Percentiles rank a stretch among this genome's conserved stretches.
Conservation (phyloP, 495 filamentous ascomycete species). For the Podospora pseudoanserina region DNA sequence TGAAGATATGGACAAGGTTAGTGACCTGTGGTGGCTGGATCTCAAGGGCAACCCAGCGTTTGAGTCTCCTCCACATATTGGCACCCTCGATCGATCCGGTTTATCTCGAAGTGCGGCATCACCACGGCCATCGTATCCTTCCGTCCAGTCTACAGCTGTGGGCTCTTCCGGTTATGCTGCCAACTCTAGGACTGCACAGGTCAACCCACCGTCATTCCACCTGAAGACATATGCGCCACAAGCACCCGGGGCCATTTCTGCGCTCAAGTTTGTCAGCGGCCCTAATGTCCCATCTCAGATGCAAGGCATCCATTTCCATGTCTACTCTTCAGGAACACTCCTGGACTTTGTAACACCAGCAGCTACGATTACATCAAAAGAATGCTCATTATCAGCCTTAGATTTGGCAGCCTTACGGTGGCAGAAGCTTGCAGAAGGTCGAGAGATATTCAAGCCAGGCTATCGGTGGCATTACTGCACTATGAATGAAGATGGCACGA, state of each 20-base stretch:
- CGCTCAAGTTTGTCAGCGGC: conserved; percentile 82
- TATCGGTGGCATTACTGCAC: conserved; percentile 98
- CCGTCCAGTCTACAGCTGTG: conserved; percentile 39
- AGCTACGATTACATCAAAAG: conserved; percentile 72
- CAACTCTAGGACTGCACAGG: conserved; percentile 83
- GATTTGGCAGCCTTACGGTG: conserved; percentile 83
- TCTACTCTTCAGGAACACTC: conserved; percentile 87
- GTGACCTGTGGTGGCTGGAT: conserved; percentile 95
- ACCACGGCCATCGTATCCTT: conserved; percentile 41
- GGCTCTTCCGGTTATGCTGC: conserved; percentile 76
- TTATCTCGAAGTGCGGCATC: conserved; percentile 37
- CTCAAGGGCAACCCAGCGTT: conserved; percentile 84
- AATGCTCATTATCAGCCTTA: conserved; percentile 84
- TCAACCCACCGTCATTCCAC: conserved; percentile 65
- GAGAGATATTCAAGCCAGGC: conserved; percentile 80
- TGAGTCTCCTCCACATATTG: conserved; percentile 67
- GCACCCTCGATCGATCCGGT: conserved; percentile 52
- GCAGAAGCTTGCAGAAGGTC: conserved; percentile 89
- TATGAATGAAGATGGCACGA: conserved; percentile 86
- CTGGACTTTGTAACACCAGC: conserved; percentile 93
- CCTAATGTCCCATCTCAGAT: conserved; percentile 82
- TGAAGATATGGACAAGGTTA: conserved; percentile 91
- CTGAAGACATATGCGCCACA: conserved; percentile 66
- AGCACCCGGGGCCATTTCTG: conserved; percentile 79
- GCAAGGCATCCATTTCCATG: conserved; percentile 88